phyloP scores from a whole-genome alignment of 108 stramenopile species.

The Cyclostephanos invisitatus region DNA sequence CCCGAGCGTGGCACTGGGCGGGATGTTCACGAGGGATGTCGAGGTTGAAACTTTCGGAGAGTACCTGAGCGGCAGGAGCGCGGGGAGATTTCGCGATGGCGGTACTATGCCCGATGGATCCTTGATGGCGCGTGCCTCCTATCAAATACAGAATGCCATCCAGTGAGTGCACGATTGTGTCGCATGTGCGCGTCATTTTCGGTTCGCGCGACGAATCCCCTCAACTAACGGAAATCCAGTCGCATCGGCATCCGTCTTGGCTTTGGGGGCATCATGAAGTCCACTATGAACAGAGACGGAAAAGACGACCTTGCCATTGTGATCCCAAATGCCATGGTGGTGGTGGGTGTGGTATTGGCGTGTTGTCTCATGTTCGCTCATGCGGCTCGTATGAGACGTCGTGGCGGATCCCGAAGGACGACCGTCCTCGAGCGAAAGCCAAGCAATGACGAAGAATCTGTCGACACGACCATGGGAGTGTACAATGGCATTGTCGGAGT shows the following conservation, averaged over 20 bases:
- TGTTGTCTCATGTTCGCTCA: slow-evolving; percentile 2
- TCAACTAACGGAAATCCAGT: neutral
- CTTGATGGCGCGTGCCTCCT: slow-evolving; percentile 15
- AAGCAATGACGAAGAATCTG: slow-evolving; percentile 7
- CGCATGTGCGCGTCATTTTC: neutral
- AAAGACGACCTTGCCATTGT: neutral
- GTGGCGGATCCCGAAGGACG: neutral
- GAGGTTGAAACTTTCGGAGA: slow-evolving; percentile 13
- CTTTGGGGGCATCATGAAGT: slow-evolving; percentile 38
- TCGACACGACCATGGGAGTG: slow-evolving; percentile 2
- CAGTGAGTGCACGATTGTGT: slow-evolving; percentile 10
- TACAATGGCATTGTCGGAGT: neutral
- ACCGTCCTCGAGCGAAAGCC: neutral
- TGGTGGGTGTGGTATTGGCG: neutral
- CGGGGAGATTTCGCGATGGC: neutral
- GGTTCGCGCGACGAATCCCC: neutral
- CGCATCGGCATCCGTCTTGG: slow-evolving; percentile 25
- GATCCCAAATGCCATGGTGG: neutral
- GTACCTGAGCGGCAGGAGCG: neutral
- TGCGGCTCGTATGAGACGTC: neutral
- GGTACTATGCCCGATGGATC: slow-evolving; percentile 4
- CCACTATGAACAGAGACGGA: slow-evolving; percentile 27
- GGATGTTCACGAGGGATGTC: slow-evolving; percentile 37
- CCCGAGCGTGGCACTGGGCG: slow-evolving; percentile 76
- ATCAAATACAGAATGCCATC: slow-evolving; percentile 28